A percentile compares a stretch with the other conserved stretches of the same genome.
Conservation (phyloP, 2,329 filamentous ascomycete species). For the Aspergillus fructus region DNA sequence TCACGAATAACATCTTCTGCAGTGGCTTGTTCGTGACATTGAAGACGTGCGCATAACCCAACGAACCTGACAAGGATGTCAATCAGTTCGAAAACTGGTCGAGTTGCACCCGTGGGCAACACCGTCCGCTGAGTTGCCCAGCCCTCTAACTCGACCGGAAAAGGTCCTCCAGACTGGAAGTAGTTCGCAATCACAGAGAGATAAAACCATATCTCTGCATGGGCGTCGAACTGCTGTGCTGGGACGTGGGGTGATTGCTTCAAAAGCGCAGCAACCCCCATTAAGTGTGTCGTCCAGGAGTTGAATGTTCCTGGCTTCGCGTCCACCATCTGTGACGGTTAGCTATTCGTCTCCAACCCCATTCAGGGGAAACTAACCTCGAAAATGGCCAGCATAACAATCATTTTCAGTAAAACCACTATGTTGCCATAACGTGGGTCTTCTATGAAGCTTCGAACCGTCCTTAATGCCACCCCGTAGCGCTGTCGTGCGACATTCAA, state of each 20-base stretch:
- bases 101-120: not conserved
- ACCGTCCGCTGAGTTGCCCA: constrained; percentile 14
- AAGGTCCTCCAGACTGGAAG: constrained; percentile 12
- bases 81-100: constrained; percentile 16
- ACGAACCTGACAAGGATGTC: constrained; percentile 24
- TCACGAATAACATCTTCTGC: constrained; percentile 1
- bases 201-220: constrained; percentile 12
- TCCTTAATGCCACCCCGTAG: constrained; percentile 20
- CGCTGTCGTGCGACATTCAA: constrained; percentile 20
- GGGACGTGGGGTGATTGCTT: constrained; percentile 7
- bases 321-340: constrained; percentile 20
- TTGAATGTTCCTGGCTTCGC: constrained; percentile 14
- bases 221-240: not conserved
- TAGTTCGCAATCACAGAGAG: constrained; percentile 19
- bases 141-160: constrained; percentile 13
- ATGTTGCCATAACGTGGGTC: not conserved
- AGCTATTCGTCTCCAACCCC: not conserved
- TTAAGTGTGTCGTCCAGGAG: constrained; percentile 23
- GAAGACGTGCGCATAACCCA: constrained; percentile 6
- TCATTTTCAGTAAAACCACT: constrained; percentile 15
- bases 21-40: not conserved
- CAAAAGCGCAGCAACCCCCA: constrained; percentile 21
- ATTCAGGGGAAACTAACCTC: constrained; percentile 17
- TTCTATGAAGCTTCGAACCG: constrained; percentile 7
- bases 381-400: constrained; percentile 23